phyloP scores from a whole-genome alignment of 331 rosid genomes.

The Quercus phellos region DNA sequence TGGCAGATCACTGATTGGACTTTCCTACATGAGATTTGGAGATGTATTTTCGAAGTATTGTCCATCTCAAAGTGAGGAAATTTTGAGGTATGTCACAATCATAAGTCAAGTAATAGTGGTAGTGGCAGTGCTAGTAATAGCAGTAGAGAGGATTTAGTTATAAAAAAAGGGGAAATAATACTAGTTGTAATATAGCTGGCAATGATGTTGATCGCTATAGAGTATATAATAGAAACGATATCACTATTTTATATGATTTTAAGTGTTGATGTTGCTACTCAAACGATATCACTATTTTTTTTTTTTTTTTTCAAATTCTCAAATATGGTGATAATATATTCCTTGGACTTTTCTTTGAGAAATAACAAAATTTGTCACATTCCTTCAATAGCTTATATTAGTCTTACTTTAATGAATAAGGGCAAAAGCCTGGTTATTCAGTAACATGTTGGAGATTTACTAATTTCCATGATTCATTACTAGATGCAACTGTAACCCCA shows the following conservation, averaged over 20 bases:
- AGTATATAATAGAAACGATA: background rate
- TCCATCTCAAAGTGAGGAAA: constrained; percentile 69
- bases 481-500: background rate
- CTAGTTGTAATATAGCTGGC: background rate
- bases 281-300: background rate
- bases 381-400: background rate
- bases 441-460: background rate
- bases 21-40: constrained; percentile 85
- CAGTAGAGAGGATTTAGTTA: background rate
- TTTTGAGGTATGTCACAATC: constrained; percentile 52
- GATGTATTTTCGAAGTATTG: constrained; percentile 85
- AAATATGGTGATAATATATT: background rate
- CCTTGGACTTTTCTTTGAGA: background rate
- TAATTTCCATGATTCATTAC: background rate
- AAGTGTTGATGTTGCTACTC: background rate
- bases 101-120: constrained; percentile 4
- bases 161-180: background rate
- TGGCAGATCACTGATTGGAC: constrained; percentile 68
- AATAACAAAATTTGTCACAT: background rate
- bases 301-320: background rate
- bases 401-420: background rate
- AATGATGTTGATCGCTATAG: background rate
- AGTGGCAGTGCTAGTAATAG: background rate
- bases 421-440: background rate
- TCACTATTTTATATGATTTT: background rate